These are phyloP conservation scores for Hansenula lynferdii DNA, from an alignment of 1,139 yeast genomes.

Conservation along the genomic window DNA sequence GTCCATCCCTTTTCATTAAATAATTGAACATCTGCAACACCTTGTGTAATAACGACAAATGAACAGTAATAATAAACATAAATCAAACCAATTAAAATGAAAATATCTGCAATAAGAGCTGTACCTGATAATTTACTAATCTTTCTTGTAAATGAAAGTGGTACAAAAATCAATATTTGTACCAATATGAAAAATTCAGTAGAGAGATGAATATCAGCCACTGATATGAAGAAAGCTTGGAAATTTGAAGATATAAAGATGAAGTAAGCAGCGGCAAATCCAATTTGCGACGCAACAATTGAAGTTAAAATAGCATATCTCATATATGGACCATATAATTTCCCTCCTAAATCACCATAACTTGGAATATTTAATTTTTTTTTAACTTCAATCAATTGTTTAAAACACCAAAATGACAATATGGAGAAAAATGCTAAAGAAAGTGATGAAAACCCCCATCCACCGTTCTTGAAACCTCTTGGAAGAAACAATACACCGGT, in stretches of 20 bases:
- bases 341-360: slow-evolving; percentile 85
- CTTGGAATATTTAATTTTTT: slow-evolving; percentile 60
- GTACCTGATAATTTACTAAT: slow-evolving; percentile 85
- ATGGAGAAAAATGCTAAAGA: slow-evolving; percentile 66
- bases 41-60: slow-evolving; percentile 45
- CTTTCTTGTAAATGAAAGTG: slow-evolving; percentile 81
- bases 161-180: slow-evolving; percentile 70
- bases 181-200: slow-evolving; percentile 54
- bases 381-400: slow-evolving; percentile 61
- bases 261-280: slow-evolving; percentile 94
- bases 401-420: slow-evolving; percentile 82
- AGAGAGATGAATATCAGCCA: slow-evolving; percentile 27
- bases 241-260: slow-evolving; percentile 90
- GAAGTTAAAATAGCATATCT: slow-evolving; percentile 69
- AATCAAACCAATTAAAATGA: slow-evolving; percentile 77
- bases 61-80: slow-evolving; percentile 75
- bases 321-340: slow-evolving; percentile 64
- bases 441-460: slow-evolving; percentile 65
- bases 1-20: slow-evolving; percentile 76
- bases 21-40: slow-evolving; percentile 32
- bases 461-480: slow-evolving; percentile 87
- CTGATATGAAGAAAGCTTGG: slow-evolving; percentile 47
- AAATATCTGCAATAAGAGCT: slow-evolving; percentile 83
- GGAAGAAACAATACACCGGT: slow-evolving; percentile 96
- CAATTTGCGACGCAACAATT: slow-evolving; percentile 83